A percentile compares a stretch with the other conserved stretches of the same genome.
These are phyloP conservation scores for Hyaloperonospora arabidopsidis DNA, from an alignment of 352 stramenopile genomes.

Conservation along the genomic window DNA sequence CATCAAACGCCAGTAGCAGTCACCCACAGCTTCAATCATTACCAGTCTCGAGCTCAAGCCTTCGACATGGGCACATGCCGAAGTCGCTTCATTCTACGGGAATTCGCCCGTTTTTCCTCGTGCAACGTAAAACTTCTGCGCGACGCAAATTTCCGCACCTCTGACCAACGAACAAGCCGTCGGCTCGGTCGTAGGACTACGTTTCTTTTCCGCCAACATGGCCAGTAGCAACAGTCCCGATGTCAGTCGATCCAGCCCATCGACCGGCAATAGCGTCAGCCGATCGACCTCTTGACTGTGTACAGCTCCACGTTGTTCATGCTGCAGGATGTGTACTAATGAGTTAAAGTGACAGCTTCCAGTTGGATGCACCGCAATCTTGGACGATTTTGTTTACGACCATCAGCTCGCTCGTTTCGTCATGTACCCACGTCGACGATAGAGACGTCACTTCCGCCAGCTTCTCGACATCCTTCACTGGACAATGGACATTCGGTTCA, in stretches of 20 bases:
- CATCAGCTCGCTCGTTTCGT: constrained; percentile 43
- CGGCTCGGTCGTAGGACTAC: constrained; percentile 34
- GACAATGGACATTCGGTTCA: constrained; percentile 79
- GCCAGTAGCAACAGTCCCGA: constrained; percentile 61
- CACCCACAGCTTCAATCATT: constrained; percentile 7
- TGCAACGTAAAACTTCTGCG: no score
- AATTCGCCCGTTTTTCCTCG: constrained; percentile 51
- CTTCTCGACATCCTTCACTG: constrained; percentile 6
- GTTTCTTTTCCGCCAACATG: constrained; percentile 38
- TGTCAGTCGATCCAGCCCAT: constrained; percentile 92
- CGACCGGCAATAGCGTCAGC: constrained; percentile 65
- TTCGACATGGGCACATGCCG: constrained; percentile 9
- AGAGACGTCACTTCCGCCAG: constrained; percentile 2
- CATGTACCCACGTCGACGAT: constrained; percentile 30
- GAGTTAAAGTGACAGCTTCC: constrained; percentile 89
- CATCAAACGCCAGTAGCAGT: constrained; percentile 31
- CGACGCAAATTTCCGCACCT: constrained; percentile 11
- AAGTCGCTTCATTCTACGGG: constrained; percentile 18
- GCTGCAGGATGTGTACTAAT: constrained; percentile 46
- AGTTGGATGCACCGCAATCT: constrained; percentile 88
- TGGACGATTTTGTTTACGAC: constrained; percentile 79
- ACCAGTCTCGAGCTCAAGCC: constrained; percentile 15
- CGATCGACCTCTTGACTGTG: constrained; percentile 16
- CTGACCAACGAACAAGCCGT: constrained; percentile 15
- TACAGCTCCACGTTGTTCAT: constrained; percentile 11